Conservation (phyloP, 768 basidiomycete species). For the Suillus ampliporus region DNA sequence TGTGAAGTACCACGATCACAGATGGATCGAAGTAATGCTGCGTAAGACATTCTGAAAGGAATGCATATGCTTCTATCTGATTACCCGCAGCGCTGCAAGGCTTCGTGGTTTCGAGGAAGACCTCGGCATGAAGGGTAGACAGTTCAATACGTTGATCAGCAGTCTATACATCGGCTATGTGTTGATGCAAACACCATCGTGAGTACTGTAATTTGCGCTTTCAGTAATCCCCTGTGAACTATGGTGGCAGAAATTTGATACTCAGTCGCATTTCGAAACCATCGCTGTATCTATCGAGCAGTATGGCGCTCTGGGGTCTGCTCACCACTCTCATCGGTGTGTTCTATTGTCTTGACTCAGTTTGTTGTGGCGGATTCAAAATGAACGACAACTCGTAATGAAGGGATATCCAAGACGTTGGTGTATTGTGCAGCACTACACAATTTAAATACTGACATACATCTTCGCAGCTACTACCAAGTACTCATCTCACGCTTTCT, state of each 20-base stretch:
- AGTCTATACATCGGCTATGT: constrained; percentile 72
- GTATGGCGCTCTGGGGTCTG: constrained; percentile 73
- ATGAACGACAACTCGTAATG: neutral
- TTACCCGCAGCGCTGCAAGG: constrained; percentile 60
- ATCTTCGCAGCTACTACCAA: constrained; percentile 52
- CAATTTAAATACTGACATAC: constrained; percentile 4
- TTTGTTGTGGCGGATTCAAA: neutral
- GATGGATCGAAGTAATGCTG: constrained; percentile 71
- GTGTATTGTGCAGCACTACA: neutral
- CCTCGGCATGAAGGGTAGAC: constrained; percentile 57
- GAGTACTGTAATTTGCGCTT: constrained; percentile 25
- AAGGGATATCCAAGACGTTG: constrained; percentile 43
- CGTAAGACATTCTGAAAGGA: constrained; percentile 41
- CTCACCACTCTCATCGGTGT: constrained; percentile 56
- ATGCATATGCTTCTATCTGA: neutral
- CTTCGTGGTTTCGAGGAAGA: constrained; percentile 64
- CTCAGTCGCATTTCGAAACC: constrained; percentile 66
- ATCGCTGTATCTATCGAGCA: constrained; percentile 62
- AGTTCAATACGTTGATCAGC: constrained; percentile 67
- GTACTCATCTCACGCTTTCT: constrained; percentile 72
- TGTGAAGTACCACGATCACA: constrained; percentile 22
- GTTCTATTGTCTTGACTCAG: constrained; percentile 13
- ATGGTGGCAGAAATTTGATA: constrained; percentile 61
- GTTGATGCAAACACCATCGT: constrained; percentile 76
- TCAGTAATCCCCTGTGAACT: neutral